Conservation (phyloP, 192 early-diverging fungal genomes). For the Linnemannia elongata region DNA sequence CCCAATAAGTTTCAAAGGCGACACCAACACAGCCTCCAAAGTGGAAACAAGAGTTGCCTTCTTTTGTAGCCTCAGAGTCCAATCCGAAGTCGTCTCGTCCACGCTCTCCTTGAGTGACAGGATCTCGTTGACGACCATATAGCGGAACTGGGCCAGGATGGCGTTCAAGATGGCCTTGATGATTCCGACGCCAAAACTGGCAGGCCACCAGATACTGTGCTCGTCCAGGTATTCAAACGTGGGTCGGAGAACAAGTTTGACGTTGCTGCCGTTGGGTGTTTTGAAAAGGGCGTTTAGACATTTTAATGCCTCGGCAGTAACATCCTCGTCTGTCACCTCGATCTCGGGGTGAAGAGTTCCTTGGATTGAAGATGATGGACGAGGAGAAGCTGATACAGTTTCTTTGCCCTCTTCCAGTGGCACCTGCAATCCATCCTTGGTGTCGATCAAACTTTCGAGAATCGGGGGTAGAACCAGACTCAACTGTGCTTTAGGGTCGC, state of each 20-base stretch:
- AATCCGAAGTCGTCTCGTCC: slow-evolving; percentile 28
- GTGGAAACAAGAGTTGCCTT: slow-evolving; percentile 60
- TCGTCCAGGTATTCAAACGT: slow-evolving; percentile 55
- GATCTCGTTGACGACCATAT: slow-evolving; percentile 64
- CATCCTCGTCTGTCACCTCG: slow-evolving; percentile 22
- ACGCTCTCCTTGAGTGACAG: slow-evolving; percentile 52
- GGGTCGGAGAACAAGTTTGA: slow-evolving; percentile 31
- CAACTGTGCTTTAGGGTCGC: slow-evolving; percentile 71
- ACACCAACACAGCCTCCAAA: slow-evolving; percentile 58
- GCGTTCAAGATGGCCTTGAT: slow-evolving; percentile 39
- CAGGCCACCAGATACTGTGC: slow-evolving; percentile 51
- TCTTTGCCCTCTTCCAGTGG: background rate
- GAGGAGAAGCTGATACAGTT: background rate
- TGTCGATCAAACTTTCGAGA: slow-evolving; percentile 49
- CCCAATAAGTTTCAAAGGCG: slow-evolving; percentile 58
- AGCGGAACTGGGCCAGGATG: slow-evolving; percentile 58
- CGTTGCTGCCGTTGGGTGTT: slow-evolving; percentile 24
- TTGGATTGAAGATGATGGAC: slow-evolving; percentile 20
- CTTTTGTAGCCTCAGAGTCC: slow-evolving; percentile 41
- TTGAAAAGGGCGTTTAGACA: slow-evolving; percentile 51
- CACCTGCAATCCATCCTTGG: slow-evolving; percentile 30
- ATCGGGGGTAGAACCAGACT: slow-evolving; percentile 68
- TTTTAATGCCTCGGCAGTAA: slow-evolving; percentile 41
- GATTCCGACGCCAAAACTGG: slow-evolving; percentile 41
- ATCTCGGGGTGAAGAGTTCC: slow-evolving; percentile 25